Conservation (phyloP, 2,329 filamentous ascomycete genomes). For the Neonectria magnoliae region DNA sequence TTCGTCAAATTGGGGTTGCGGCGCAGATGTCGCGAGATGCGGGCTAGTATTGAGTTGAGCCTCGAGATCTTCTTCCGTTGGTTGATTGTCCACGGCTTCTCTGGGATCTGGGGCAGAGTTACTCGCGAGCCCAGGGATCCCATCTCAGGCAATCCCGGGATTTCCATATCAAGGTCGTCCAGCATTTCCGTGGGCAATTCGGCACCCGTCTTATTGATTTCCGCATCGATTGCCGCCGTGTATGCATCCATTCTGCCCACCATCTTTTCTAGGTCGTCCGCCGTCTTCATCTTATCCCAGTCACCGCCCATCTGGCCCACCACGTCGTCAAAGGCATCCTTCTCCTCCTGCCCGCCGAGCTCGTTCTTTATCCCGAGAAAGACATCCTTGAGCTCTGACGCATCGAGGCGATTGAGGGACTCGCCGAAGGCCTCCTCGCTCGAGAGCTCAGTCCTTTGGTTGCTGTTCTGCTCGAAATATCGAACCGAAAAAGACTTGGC, state of each 20-base stretch:
- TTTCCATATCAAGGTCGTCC: constrained; percentile 45
- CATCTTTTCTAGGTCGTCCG: constrained; percentile 49
- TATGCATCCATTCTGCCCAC: constrained; percentile 49
- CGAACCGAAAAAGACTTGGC: constrained; percentile 49
- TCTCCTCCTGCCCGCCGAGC: constrained; percentile 49
- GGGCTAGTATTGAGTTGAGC: constrained; percentile 47
- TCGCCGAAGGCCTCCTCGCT: constrained; percentile 53
- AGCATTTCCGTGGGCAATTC: constrained; percentile 47
- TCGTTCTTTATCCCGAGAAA: constrained; percentile 52
- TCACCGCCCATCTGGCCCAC: constrained; percentile 46
- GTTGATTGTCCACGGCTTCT: constrained; percentile 49
- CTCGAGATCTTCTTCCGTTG: constrained; percentile 52
- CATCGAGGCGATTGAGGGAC: constrained; percentile 50
- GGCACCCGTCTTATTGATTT: constrained; percentile 46
- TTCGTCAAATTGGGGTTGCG: constrained; percentile 42
- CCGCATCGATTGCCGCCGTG: constrained; percentile 47
- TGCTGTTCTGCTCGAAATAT: constrained; percentile 60
- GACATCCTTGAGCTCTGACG: constrained; percentile 48
- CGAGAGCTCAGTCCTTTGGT: constrained; percentile 50
- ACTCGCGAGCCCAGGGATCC: constrained; percentile 39
- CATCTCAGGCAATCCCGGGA: constrained; percentile 40
- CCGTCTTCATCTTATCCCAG: constrained; percentile 45
- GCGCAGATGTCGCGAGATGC: constrained; percentile 43
- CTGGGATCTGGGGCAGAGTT: constrained; percentile 49
- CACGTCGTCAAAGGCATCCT: constrained; percentile 48